Evolutionary conservation across 345 rosid genomes (phyloP), one percentile per base, ranked within the genome.

Genomic region (Psidium guajava): DNA sequence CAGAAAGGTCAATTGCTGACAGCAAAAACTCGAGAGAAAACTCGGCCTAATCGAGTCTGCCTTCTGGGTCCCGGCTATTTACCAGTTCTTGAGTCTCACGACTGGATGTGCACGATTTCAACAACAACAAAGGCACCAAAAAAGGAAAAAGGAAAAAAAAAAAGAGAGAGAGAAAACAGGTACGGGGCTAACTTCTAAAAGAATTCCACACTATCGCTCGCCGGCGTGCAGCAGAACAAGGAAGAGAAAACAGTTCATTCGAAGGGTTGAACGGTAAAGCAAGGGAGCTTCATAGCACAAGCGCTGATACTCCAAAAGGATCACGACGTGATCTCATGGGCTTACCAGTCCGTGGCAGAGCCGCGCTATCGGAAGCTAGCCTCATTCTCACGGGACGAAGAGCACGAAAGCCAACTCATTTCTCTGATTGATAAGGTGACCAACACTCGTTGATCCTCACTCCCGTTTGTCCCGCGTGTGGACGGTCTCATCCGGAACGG

Each of bases 401-500:
- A 97, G 87, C 98, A 97, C 20, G 94, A 86, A 90, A 94, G 93
- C 87, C 98, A 95, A 89, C 92, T 90, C 98, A 97, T 97, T 83
- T 86, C 83, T 27, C 16, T 13, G 49, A 47, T 47, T 47, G 49
- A 1, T 1, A 47, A 7, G 49, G 49, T 47, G 49, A 47, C 2
- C 7, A 47, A 8, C 49, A 1, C 49, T 47, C 49, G 49, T 47
- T 8, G 49, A 47, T 47, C 9, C 49, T 1, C 9, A 47, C 49
- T 47, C 10, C 7, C 8, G 9, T 7, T 47, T 40, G 47, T 57
- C 11, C 64, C 11, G 64, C 28, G 28, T 11, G 64, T 11, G 28
- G 28, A 57, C 3, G 25, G 64, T 57, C 64, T 57, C 11, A 5
- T 25, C 3, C 64, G 8, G 64, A 57, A 25, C 2, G 5, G 61